Percentiles rank a stretch among this genome's conserved stretches.
phyloP scores from a whole-genome alignment of 805 yeast species.

The Wickerhamiella kurtzmanii region DNA sequence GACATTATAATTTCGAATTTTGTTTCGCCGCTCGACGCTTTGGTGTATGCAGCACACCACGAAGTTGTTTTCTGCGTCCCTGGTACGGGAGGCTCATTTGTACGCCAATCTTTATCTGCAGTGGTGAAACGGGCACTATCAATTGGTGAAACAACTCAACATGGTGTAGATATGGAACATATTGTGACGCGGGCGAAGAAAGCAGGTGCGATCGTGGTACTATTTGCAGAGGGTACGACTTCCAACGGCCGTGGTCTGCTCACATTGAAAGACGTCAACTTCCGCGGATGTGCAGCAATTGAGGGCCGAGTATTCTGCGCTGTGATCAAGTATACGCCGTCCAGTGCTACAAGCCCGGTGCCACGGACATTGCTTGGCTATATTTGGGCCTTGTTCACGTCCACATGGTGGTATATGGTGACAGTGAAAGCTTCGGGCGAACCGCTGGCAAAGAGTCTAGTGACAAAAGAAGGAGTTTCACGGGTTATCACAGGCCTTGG shows the following conservation, averaged over 20 bases:
- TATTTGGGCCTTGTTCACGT: conserved; percentile 15
- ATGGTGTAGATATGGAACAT: conserved; percentile 6
- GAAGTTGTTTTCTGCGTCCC: conserved; percentile 30
- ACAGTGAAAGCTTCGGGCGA: conserved; percentile 22
- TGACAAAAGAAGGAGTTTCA: conserved; percentile 12
- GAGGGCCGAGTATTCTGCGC: conserved; percentile 18
- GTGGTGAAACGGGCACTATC: conserved; percentile 17
- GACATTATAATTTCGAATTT: conserved; percentile 47
- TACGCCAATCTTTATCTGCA: conserved; percentile 8
- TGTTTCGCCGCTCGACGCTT: conserved; percentile 45
- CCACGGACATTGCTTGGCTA: conserved; percentile 22
- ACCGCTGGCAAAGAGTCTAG: conserved; percentile 15
- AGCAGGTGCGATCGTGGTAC: conserved; percentile 34
- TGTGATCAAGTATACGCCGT: conserved; percentile 25
- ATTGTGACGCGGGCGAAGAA: conserved; percentile 20
- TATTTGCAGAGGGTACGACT: conserved; percentile 72
- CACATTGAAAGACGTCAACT: conserved; percentile 32
- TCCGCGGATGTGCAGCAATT: conserved; percentile 12
- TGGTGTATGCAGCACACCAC: conserved; percentile 23
- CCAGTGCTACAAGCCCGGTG: conserved; percentile 24
- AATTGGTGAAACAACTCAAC: neutral
- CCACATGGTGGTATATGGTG: conserved; percentile 21
- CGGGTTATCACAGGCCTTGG: conserved; percentile 29
- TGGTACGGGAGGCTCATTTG: conserved; percentile 24
- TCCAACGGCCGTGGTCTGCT: conserved; percentile 70